Evolutionary conservation across 2,329 filamentous ascomycete species (phyloP), one percentile per base, ranked within the genome.

Genomic region (Purpureocillium lavendulum): DNA sequence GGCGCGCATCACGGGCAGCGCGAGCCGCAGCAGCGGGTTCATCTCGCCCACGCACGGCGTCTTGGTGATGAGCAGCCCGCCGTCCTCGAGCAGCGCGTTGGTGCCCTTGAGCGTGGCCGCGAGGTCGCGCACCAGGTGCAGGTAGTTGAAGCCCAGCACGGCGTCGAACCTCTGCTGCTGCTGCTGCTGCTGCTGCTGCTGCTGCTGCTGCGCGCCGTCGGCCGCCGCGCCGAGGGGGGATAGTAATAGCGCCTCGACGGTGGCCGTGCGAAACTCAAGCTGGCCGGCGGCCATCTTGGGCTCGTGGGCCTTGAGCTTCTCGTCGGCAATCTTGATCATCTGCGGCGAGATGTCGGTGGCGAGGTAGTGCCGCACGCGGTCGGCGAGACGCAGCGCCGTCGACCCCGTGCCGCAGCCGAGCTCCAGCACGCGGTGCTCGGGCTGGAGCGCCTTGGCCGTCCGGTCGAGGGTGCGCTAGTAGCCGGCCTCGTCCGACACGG

Each of bases 381-480:
- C 29, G 7, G 46, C 46, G 12, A 49, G 42, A n/a, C 38, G 18
- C 10, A 49, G 40, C 13, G 46, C 46, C 13, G 46, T 40, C 7
- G 46, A 43, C 10, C 46, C 46, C 5, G 46, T 47, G 9, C 46
- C 46, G 35, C 46, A 49, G 17, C 46, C 46, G 15, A 49, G 32
- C 39, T 49, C 45, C 17, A 49, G 37, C 14, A 47, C 42, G n/a
- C 8, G 16, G 32, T 49, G 42, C 14, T 36, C 39, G 2, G 38
- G 29, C 16, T 45, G 44, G 11, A 49, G 38, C 17, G 37, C 35
- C 12, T 7, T 28, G 24, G 30, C 31, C 15, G 45, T 42, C 10
- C 35, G 35, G 10, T 44, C 33, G 3, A 49, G 39, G 2, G 42
- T 49, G 14, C 39, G 42, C 35, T 47, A 33, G 24, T 47, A 49